Evolutionary conservation across 176 grass and related monocot species (phyloP).

Genomic region (Eremochloa ophiuroides): DNA sequence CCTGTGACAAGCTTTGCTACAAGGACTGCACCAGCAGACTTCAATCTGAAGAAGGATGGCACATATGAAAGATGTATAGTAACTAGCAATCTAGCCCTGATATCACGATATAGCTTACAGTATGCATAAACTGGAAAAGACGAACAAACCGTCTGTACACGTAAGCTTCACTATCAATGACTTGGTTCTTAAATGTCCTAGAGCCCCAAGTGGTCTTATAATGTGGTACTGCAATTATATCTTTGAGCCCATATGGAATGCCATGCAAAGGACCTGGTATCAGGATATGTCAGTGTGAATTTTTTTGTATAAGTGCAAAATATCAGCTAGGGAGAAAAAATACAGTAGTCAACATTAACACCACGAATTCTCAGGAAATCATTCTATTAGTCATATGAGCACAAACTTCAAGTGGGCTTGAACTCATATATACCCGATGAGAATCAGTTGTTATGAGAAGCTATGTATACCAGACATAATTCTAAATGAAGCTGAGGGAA

Average conservation of each 20-base stretch:
- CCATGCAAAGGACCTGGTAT: slow-evolving; percentile 82
- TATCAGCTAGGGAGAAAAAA: background rate
- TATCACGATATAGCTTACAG: background rate
- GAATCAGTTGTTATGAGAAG: background rate
- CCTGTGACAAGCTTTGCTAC: slow-evolving; percentile 93
- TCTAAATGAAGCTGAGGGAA: background rate
- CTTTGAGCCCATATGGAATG: slow-evolving; percentile 95
- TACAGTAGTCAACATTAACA: background rate
- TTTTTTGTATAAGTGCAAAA: background rate
- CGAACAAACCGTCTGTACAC: slow-evolving; percentile 77
- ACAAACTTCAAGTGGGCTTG: background rate
- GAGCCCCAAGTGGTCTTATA: slow-evolving; percentile 94
- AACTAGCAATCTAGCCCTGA: background rate
- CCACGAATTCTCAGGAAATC: background rate
- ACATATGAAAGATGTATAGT: slow-evolving; percentile 8
- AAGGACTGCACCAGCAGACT: slow-evolving; percentile 71
- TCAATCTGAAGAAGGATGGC: slow-evolving; percentile 42
- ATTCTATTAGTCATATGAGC: background rate
- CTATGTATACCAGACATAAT: background rate
- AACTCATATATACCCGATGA: background rate
- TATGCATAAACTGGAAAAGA: background rate
- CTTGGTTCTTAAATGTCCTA: slow-evolving; percentile 80
- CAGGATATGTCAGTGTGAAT: background rate
- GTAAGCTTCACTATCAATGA: slow-evolving; percentile 67
- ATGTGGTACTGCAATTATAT: slow-evolving; percentile 89